Evolutionary conservation across 2,329 filamentous ascomycete species (phyloP).

Genomic region (Calonectria ilicicola): DNA sequence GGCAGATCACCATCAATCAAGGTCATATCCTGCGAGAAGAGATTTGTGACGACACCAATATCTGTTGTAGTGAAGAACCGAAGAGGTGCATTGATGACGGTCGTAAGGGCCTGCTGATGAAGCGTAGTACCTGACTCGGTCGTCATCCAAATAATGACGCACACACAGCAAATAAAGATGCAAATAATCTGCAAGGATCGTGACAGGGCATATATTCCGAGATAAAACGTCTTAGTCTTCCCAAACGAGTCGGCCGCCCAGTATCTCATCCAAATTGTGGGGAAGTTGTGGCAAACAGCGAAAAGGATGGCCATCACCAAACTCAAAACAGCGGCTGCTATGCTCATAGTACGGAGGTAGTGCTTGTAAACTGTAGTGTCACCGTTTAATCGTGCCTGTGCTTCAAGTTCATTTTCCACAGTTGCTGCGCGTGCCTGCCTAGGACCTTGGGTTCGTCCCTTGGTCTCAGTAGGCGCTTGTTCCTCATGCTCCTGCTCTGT

Average conservation of each 20-base stretch:
- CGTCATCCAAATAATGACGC: constrained; percentile 3
- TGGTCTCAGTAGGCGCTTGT: background rate
- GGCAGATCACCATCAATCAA: constrained; percentile 52
- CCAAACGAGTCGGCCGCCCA: constrained; percentile 24
- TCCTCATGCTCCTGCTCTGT: background rate
- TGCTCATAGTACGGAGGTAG: constrained; percentile 47
- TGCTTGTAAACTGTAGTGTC: constrained; percentile 49
- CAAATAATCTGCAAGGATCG: background rate
- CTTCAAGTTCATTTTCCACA: constrained; percentile 7
- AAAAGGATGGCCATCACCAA: constrained; percentile 36
- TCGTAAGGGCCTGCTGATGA: constrained; percentile 11
- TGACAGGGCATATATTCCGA: constrained; percentile 24
- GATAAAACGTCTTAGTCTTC: constrained; percentile 3
- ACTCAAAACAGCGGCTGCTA: constrained; percentile 16
- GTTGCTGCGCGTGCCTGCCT: background rate
- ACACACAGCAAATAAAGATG: constrained; percentile 4
- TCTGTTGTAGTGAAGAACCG: constrained; percentile 48
- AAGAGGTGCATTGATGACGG: constrained; percentile 38
- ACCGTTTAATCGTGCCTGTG: constrained; percentile 43
- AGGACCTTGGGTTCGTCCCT: background rate
- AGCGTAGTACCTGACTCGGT: constrained; percentile 18
- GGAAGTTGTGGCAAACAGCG: constrained; percentile 43
- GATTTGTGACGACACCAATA: constrained; percentile 48
- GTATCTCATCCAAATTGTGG: constrained; percentile 48
- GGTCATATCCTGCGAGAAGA: constrained; percentile 53